Conservation (phyloP, 352 stramenopile genomes). For the Hyaloperonospora brassicae region DNA sequence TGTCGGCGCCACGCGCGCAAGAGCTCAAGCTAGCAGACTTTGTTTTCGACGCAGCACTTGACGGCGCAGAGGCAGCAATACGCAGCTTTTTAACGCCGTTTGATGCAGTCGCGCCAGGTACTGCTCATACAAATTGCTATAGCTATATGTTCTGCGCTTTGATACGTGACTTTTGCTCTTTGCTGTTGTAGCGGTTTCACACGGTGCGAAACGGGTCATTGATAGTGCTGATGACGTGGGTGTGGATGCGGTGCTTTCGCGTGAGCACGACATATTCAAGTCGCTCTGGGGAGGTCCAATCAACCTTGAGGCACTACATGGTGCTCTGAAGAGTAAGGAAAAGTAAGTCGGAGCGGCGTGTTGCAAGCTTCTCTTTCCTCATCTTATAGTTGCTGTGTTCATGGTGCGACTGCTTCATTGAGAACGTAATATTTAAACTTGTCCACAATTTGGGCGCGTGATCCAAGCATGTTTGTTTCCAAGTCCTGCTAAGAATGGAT, state of each 20-base stretch:
- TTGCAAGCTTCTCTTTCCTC: background rate
- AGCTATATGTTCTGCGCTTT: background rate
- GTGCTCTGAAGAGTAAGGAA: constrained; percentile 32
- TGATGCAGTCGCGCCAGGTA: constrained; percentile 46
- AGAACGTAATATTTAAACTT: too few relatives aligned
- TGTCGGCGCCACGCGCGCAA: constrained; percentile 37
- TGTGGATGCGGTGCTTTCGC: constrained; percentile 47
- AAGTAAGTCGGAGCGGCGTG: constrained; percentile 3
- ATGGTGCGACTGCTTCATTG: too few relatives aligned
- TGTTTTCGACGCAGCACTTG: constrained; percentile 34
- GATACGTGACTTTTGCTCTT: constrained; percentile 3
- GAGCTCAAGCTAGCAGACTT: constrained; percentile 63
- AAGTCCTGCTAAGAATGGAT: too few relatives aligned
- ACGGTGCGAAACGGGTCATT: constrained; percentile 65
- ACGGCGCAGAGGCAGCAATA: constrained; percentile 22
- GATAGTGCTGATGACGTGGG: constrained; percentile 61
- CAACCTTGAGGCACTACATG: constrained; percentile 59
- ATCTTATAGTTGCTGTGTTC: background rate
- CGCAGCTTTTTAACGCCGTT: constrained; percentile 53
- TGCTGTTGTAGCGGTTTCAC: constrained; percentile 47
- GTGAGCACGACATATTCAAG: constrained; percentile 60
- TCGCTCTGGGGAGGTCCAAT: constrained; percentile 66
- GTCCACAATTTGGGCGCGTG: too few relatives aligned
- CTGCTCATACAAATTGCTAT: background rate
- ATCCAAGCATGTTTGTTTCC: too few relatives aligned